A percentile compares a stretch with the other conserved stretches of the same genome.
These are phyloP conservation scores for Apiospora pterosperma DNA, from an alignment of 2,329 filamentous ascomycete species.

Conservation along the genomic window DNA sequence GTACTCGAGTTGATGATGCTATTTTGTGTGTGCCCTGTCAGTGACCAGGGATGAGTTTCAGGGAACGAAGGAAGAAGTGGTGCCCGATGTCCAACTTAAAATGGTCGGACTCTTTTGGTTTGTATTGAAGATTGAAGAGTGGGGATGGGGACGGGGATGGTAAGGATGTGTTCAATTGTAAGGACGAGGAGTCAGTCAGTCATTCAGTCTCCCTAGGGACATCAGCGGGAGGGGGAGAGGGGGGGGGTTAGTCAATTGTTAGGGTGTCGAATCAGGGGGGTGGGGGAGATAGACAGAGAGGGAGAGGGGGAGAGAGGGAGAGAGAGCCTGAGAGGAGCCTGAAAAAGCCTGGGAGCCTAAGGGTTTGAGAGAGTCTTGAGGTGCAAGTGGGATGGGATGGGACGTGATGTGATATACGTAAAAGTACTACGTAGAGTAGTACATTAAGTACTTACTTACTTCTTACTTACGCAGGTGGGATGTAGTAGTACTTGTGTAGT, in stretches of 20 bases:
- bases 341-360: too few species aligned
- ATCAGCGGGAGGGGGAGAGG: not conserved
- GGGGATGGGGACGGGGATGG: not conserved
- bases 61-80: conserved; percentile 1
- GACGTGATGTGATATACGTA: not conserved
- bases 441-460: too few species aligned
- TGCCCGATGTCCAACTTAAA: conserved; percentile 1
- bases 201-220: not conserved
- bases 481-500: too few species aligned
- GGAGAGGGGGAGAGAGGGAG: not conserved
- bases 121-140: not conserved
- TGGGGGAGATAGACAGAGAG: not conserved
- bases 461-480: too few species aligned
- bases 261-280: not conserved
- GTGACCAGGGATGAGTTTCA: not conserved
- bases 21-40: conserved; percentile 1
- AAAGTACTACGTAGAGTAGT: too few species aligned
- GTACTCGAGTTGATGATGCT: not conserved
- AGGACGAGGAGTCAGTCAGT: not conserved
- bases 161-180: not conserved
- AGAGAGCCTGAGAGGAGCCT: not conserved
- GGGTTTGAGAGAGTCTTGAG: not conserved
- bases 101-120: conserved; percentile 2
- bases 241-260: not conserved
- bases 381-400: not conserved